Evolutionary conservation across 2,329 filamentous ascomycete species (phyloP), one percentile per base, ranked within the genome.

Genomic region (Sphaerulina vaccinii): DNA sequence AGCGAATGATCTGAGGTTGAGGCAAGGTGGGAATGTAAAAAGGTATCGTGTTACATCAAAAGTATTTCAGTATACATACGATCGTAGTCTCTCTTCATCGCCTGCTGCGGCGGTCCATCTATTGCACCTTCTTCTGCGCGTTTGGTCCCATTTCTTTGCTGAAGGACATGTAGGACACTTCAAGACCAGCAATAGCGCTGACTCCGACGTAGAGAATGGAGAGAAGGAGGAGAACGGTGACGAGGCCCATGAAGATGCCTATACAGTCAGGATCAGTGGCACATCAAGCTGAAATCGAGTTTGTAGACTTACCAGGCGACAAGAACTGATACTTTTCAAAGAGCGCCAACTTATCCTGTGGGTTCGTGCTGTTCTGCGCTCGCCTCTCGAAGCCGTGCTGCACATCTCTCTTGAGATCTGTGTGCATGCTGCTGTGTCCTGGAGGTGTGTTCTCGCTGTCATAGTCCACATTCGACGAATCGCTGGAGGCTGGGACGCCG

Each of bases 311-410:
- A 92, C 89, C 89, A 65, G 90, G 89, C 9, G 86, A 92, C 62
- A 99, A 87, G 75, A 91, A 97, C 69, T 96, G 87, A 71, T 99
- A 99, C 70, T 88, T 90, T 72, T 95, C 87, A 64, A 99, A 97
- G 37, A 95, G 72, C 3, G 82, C 77, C 23, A 78, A 69, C 29
- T 71, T 76, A 11, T 60, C 59, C 39, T 70, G 62, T 10, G 48
- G 55, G 54, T 51, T 65, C 48, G 41, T 55, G 41, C 35, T 54
- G 37, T 37, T 43, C 49, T 16, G 45, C 15, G 48, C 39, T 37
- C 48, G 59, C 47, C 57, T 64, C 53, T 80, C 76, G 13, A 67
- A 65, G 15, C 71, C 71, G 49, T 70, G 66, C 58, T 56, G 41
- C 43, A 78, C 70, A 60, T 83, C 78, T 60, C 90, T 82, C 80